Percentiles rank a stretch among this genome's conserved stretches.
Evolutionary conservation across 1,284 basidiomycete species (phyloP).

Genomic region (Ganoderma sp.): DNA sequence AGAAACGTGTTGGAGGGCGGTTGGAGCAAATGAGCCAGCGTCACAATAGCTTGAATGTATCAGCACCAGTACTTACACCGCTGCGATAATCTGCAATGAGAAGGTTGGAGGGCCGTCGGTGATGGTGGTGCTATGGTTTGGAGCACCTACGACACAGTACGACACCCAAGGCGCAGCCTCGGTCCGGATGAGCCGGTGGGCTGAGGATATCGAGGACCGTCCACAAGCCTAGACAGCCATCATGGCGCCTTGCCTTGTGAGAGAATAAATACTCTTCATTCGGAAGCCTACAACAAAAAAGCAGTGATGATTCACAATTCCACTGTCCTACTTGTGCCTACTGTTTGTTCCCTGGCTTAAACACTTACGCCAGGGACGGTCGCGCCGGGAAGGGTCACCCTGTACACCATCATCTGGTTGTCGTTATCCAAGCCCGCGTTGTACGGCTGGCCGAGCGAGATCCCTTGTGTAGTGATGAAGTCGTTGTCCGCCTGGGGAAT

Average conservation of each 20-base stretch:
- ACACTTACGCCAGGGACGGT: constrained; percentile 1
- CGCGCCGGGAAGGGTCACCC: constrained; percentile 61
- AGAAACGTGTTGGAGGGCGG: no score
- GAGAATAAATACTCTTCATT: background rate
- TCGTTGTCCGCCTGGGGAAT: constrained; percentile 64
- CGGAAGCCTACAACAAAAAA: background rate
- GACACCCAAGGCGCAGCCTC: background rate
- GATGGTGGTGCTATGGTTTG: background rate
- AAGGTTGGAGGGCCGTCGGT: background rate
- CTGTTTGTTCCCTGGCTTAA: no score
- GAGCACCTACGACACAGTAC: no score
- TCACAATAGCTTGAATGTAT: no score
- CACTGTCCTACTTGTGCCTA: background rate
- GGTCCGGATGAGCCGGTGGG: background rate
- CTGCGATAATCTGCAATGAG: no score
- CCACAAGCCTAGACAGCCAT: no score
- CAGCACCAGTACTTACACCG: no score
- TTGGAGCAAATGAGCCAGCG: no score
- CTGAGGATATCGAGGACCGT: no score
- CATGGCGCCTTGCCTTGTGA: no score
- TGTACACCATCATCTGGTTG: constrained; percentile 71
- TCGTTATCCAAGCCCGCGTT: constrained; percentile 62
- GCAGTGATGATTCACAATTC: background rate
- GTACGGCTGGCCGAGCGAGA: constrained; percentile 58
- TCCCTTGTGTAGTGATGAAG: constrained; percentile 65